Evolutionary conservation across 1,284 basidiomycete species (phyloP).

Genomic region (Termitomyces sp.): DNA sequence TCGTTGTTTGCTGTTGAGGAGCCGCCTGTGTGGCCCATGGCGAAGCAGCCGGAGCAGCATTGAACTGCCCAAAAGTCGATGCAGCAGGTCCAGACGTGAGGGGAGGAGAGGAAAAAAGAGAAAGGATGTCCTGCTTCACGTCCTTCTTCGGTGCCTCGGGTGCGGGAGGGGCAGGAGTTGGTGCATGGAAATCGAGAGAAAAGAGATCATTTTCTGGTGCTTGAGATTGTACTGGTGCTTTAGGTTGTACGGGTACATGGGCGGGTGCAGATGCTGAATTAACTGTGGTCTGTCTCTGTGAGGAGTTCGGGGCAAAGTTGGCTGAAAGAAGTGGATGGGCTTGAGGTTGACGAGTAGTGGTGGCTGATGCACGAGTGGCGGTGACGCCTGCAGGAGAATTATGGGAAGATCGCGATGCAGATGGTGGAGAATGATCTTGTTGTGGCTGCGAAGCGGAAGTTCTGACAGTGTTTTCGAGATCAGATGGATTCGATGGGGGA

Average conservation of each 20-base stretch:
- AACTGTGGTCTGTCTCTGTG: conserved; percentile 14
- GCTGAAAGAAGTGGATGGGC: conserved; percentile 52
- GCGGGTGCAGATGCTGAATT: conserved; percentile 24
- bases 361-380: conserved; percentile 25
- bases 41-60: conserved; percentile 11
- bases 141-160: conserved; percentile 53
- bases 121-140: conserved; percentile 83
- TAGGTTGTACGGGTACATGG: conserved; percentile 19
- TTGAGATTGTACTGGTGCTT: conserved; percentile 19
- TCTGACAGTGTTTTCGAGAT: conserved; percentile 54
- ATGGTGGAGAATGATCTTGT: conserved; percentile 24
- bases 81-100: conserved; percentile 24
- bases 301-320: conserved; percentile 23
- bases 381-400: conserved; percentile 27
- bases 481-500: conserved; percentile 76
- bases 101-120: conserved; percentile 63
- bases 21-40: conserved; percentile 26
- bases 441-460: conserved; percentile 19
- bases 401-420: conserved; percentile 28
- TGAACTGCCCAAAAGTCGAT: conserved; percentile 29
- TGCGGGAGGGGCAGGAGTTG: conserved; percentile 26
- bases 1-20: conserved; percentile 25
- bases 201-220: conserved; percentile 65
- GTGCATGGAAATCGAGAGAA: conserved; percentile 77
- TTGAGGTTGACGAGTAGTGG: conserved; percentile 44